Evolutionary conservation across 2,329 filamentous ascomycete genomes (phyloP).

Genomic region (Mycosphaerella arachidis): DNA sequence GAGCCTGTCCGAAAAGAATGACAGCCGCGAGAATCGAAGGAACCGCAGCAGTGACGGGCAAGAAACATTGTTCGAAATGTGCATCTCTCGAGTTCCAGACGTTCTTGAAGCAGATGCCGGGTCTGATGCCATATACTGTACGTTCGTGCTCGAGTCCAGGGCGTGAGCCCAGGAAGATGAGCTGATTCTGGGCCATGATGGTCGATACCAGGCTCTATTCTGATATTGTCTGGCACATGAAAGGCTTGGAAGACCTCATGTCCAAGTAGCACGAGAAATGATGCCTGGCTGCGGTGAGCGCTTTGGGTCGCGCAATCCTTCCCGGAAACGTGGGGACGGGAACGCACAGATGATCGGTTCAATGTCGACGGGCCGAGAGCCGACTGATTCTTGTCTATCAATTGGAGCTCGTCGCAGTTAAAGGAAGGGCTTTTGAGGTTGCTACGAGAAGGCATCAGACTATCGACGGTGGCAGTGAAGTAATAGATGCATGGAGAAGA

Average conservation of each 20-base stretch:
- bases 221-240: background rate
- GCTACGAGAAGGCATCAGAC: background rate
- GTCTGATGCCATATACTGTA: too few relatives aligned
- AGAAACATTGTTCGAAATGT: constrained; percentile 39
- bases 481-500: too few relatives aligned
- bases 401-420: background rate
- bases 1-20: constrained; percentile 35
- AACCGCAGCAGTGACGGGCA: constrained; percentile 37
- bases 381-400: background rate
- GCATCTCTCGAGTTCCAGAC: constrained; percentile 35
- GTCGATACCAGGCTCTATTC: background rate
- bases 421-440: background rate
- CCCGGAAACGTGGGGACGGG: background rate
- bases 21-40: constrained; percentile 36
- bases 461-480: background rate
- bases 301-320: background rate
- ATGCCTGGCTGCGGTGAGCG: background rate
- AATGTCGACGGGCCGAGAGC: background rate
- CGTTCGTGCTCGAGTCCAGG: background rate
- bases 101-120: constrained; percentile 22
- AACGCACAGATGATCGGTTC: background rate
- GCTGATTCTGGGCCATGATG: background rate
- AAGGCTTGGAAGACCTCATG: background rate
- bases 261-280: background rate
- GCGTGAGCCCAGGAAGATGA: background rate